These are phyloP conservation scores for Boletus eberwhitei DNA, from an alignment of 768 basidiomycete species.

Conservation along the genomic window DNA sequence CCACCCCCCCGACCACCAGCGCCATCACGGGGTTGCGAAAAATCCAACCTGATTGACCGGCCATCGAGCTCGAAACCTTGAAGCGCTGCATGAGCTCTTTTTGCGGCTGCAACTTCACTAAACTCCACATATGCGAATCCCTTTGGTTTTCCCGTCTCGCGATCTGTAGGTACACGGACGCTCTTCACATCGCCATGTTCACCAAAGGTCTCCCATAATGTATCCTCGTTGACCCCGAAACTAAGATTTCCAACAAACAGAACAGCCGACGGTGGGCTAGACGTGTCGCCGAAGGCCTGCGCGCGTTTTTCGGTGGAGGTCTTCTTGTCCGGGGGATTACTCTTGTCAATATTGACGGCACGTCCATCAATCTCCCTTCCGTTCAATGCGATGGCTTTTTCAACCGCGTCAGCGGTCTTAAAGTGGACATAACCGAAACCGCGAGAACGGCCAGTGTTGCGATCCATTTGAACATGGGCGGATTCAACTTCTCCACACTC, in stretches of 20 bases:
- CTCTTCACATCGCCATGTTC: constrained; percentile 82
- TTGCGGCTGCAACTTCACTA: constrained; percentile 72
- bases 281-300: constrained; percentile 69
- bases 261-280: constrained; percentile 63
- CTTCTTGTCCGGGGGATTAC: constrained; percentile 56
- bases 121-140: constrained; percentile 98
- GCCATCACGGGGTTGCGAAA: constrained; percentile 74
- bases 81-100: constrained; percentile 70
- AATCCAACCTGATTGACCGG: constrained; percentile 78
- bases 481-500: constrained; percentile 84
- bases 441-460: constrained; percentile 75
- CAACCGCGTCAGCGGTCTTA: constrained; percentile 62
- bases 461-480: constrained; percentile 86
- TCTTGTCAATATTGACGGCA: constrained; percentile 79
- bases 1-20: constrained; percentile 51
- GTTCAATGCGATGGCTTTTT: constrained; percentile 76
- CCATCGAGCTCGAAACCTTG: constrained; percentile 79
- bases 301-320: constrained; percentile 66
- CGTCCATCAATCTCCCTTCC: constrained; percentile 94
- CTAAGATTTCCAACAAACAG: constrained; percentile 92
- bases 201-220: constrained; percentile 85
- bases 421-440: constrained; percentile 87
- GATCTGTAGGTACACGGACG: constrained; percentile 89
- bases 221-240: constrained; percentile 76
- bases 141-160: constrained; percentile 86